A percentile compares a stretch with the other conserved stretches of the same genome.
Conservation (phyloP, 2,329 filamentous ascomycete species). For the Hypoxylon sp. region DNA sequence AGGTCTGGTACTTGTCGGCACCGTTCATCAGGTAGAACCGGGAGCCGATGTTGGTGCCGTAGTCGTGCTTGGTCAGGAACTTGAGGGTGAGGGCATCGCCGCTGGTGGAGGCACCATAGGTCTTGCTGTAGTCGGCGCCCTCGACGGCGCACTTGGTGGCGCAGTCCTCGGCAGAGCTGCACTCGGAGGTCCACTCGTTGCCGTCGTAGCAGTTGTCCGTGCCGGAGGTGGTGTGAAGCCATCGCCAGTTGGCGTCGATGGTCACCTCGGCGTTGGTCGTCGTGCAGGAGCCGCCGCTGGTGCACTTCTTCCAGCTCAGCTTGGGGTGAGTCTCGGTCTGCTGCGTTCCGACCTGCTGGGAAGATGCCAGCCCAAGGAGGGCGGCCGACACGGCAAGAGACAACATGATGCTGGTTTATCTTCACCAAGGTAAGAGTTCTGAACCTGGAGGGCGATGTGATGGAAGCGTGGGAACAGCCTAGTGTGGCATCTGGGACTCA, state of each 20-base stretch:
- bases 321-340: slow-evolving; percentile 60
- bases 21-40: slow-evolving; percentile 70
- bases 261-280: slow-evolving; percentile 60
- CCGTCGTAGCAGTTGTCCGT: slow-evolving; percentile 65
- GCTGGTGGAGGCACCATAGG: slow-evolving; percentile 62
- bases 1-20: slow-evolving; percentile 68
- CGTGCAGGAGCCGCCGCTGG: slow-evolving; percentile 58
- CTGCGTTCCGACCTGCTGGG: slow-evolving; percentile 60
- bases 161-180: slow-evolving; percentile 56
- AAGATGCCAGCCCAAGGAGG: slow-evolving; percentile 55
- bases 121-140: slow-evolving; percentile 60
- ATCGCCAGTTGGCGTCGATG: slow-evolving; percentile 67
- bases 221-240: slow-evolving; percentile 59
- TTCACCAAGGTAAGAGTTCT: slow-evolving; percentile 32
- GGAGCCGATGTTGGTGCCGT: slow-evolving; percentile 58
- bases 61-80: slow-evolving; percentile 64
- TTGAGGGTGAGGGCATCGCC: slow-evolving; percentile 63
- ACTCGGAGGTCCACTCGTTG: slow-evolving; percentile 56
- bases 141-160: slow-evolving; percentile 61
- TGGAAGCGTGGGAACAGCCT: slow-evolving; percentile 22
- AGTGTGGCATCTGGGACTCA: slow-evolving; percentile 32
- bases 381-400: slow-evolving; percentile 49
- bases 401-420: slow-evolving; percentile 47
- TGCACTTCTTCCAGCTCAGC: slow-evolving; percentile 62
- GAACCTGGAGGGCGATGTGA: slow-evolving; percentile 33